phyloP scores from a whole-genome alignment of 139 green algal genomes.

The Chlorella vulgaris region DNA sequence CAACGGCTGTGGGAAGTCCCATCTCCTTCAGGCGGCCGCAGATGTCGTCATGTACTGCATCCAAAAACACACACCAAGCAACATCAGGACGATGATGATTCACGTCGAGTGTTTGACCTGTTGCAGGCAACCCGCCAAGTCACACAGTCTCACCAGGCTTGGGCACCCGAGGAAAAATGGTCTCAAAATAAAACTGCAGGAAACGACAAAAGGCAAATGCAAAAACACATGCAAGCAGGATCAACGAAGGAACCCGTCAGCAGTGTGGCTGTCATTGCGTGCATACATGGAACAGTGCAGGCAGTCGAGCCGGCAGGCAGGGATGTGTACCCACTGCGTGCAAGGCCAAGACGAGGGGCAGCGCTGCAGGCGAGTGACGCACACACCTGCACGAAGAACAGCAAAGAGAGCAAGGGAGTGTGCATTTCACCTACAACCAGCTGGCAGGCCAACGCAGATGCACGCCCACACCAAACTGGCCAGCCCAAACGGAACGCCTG shows the following conservation, averaged over 20 bases:
- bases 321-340: not conserved
- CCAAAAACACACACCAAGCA: not conserved
- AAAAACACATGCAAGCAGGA: not conserved
- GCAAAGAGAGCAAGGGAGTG: not conserved
- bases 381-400: not conserved
- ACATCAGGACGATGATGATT: not conserved
- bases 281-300: too few species aligned
- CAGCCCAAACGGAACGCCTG: too few species aligned
- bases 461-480: too few species aligned
- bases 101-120: too few species aligned
- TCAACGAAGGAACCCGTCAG: too few species aligned
- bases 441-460: too few species aligned
- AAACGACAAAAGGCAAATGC: too few species aligned
- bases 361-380: not conserved
- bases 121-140: too few species aligned
- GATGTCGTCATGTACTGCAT: slow-evolving; percentile 75
- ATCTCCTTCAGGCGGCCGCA: slow-evolving; percentile 61
- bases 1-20: slow-evolving; percentile 71
- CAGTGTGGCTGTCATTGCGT: too few species aligned
- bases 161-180: slow-evolving; percentile 94
- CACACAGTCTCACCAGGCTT: slow-evolving; percentile 71
- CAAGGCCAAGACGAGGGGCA: not conserved
- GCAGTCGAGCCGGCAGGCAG: not conserved
- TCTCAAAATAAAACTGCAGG: slow-evolving; percentile 97
- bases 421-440: too few species aligned